Evolutionary conservation across 2,329 filamentous ascomycete genomes (phyloP), one percentile per base, ranked within the genome.

Genomic region (Claviceps sp.): DNA sequence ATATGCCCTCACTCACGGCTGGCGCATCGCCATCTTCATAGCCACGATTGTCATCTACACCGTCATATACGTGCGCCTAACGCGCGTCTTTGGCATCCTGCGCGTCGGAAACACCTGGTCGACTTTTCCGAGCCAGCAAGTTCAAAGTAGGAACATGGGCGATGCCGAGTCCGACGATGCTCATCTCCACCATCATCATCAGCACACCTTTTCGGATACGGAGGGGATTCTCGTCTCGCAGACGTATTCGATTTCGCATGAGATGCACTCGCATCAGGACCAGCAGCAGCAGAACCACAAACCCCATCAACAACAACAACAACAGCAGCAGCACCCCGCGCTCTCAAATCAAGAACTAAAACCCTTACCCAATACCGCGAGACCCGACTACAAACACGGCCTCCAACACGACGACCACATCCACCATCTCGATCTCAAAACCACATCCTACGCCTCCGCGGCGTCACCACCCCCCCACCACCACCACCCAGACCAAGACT

Each of bases 1-100:
- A 22, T 73, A 72, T 52, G 65, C 58, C 2, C 61, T 73, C 19
- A 70, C 67, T 1, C 70, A 73, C 53, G 69, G 64, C 34, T 72
- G 70, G 70, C 65, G 70, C 26, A 65, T 72, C 49, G 61, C 61
- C 40, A 70, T 72, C 44, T 69, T 73, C 52, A 44, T 68, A 26
- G 58, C 60, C 14, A 68, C 67, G 4, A 60, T 70, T 22, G 60
- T 53, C 47, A 68, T 71, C 43, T 72, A 72, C 54, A 60, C 64
- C 3, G 68, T 66, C 52, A 65, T 73, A 41, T 70, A 70, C 47
- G 40, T 57, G 13, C 52, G 49, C 17, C 54, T 57, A 16, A 55
- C 53, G 48, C 51, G 43, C 17, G 47, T 52, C 43, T 57, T 53
- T 38, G 53, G 53, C 46, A 41, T 41, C 13, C 37, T 55, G 8